phyloP scores from a whole-genome alignment of 805 yeast genomes.

The Yarrowia sp. region DNA sequence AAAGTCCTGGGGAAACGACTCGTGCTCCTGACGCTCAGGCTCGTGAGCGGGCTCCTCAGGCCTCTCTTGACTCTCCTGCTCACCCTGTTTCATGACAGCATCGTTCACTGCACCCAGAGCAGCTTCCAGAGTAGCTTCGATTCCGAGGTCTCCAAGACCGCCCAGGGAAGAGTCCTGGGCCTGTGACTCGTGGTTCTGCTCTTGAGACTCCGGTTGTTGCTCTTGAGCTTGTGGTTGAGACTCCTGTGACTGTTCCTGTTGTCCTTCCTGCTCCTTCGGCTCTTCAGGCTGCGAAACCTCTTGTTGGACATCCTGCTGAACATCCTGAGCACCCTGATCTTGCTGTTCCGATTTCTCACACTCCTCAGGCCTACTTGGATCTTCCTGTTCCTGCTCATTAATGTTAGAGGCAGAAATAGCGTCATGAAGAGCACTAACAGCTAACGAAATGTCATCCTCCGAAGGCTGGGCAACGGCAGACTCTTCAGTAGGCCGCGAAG shows the following conservation, averaged over 20 bases:
- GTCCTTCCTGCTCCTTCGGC: too few species aligned
- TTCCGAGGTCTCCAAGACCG: slow-evolving; percentile 3
- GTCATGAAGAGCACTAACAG: slow-evolving; percentile 21
- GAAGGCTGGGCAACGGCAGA: slow-evolving; percentile 12
- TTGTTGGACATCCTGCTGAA: too few species aligned
- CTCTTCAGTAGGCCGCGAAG: slow-evolving; percentile 1
- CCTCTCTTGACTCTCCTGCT: background rate
- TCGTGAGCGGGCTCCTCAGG: background rate
- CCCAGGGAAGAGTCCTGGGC: background rate
- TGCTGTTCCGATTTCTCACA: background rate
- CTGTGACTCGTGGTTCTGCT: background rate
- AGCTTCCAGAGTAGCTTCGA: slow-evolving; percentile 29
- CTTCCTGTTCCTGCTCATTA: background rate
- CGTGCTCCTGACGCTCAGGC: slow-evolving; percentile 6
- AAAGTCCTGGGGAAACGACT: slow-evolving; percentile 8
- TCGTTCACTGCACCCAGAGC: slow-evolving; percentile 30
- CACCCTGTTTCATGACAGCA: slow-evolving; percentile 25
- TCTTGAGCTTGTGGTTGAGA: background rate
- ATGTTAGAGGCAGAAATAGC: slow-evolving; percentile 15
- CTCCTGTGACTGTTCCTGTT: background rate
- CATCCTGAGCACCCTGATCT: too few species aligned
- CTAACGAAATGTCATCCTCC: slow-evolving; percentile 29
- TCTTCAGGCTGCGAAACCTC: too few species aligned
- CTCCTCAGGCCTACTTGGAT: background rate
- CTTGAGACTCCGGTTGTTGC: background rate